Conservation (phyloP, 129 eudicot genomes). For the Ambrosia trifida region DNA sequence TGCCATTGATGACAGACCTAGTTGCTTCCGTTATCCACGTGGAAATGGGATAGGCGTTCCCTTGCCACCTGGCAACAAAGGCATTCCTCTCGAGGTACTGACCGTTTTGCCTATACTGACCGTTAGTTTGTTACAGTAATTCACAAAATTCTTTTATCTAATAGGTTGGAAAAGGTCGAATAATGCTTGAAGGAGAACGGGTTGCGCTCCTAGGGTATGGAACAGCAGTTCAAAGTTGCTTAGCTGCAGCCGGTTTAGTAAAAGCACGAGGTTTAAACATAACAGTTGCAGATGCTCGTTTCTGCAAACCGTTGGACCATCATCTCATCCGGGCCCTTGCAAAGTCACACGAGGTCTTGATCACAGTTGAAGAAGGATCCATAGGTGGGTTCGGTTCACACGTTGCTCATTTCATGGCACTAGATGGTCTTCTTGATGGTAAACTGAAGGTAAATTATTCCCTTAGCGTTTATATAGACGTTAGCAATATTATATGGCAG, state of each 20-base stretch:
- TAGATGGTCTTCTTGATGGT: constrained; percentile 87
- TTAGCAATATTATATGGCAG: background rate
- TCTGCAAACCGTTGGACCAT: constrained; percentile 88
- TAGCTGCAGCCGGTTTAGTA: constrained; percentile 68
- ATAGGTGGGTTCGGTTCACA: constrained; percentile 96
- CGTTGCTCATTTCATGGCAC: constrained; percentile 87
- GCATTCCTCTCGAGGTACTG: constrained; percentile 83
- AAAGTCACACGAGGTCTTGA: constrained; percentile 74
- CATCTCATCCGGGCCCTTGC: constrained; percentile 71
- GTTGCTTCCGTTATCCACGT: constrained; percentile 91
- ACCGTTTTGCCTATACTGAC: no score
- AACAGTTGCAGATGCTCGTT: constrained; percentile 98
- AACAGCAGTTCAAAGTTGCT: constrained; percentile 77
- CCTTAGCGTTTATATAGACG: background rate
- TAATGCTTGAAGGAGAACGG: constrained; percentile 78
- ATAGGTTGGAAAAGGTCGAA: constrained; percentile 87
- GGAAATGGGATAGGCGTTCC: constrained; percentile 89
- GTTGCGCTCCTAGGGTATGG: constrained; percentile 94
- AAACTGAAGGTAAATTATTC: constrained; percentile 57
- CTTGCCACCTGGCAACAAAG: constrained; percentile 88
- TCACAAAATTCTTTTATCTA: background rate
- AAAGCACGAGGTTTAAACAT: constrained; percentile 56
- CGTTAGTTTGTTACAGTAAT: background rate
- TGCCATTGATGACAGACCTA: constrained; percentile 89
- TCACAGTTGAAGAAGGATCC: constrained; percentile 96